A percentile compares a stretch with the other conserved stretches of the same genome.
Evolutionary conservation across 176 grass and related monocot genomes (phyloP).

Genomic region (Tillandsia leiboldiana): DNA sequence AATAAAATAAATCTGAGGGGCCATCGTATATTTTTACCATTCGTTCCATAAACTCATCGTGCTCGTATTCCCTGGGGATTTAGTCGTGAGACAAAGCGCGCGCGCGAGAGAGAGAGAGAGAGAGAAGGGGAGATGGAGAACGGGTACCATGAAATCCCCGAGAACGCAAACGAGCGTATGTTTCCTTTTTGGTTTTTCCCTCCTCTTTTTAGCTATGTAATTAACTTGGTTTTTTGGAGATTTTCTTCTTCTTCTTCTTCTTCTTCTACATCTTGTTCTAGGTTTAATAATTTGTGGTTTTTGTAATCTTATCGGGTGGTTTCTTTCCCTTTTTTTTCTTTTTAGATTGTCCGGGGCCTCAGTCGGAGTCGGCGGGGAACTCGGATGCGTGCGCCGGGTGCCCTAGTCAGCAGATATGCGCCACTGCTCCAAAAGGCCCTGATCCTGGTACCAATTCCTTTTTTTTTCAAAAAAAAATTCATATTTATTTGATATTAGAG

Average conservation of each 20-base stretch:
- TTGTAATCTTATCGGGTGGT: background rate
- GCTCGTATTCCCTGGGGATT: no score
- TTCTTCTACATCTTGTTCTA: background rate
- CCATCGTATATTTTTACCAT: no score
- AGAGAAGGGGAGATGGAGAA: constrained; percentile 24
- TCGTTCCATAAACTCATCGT: no score
- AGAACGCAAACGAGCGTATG: constrained; percentile 75
- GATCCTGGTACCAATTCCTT: constrained; percentile 54
- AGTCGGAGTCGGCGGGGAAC: constrained; percentile 83
- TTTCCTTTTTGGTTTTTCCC: background rate
- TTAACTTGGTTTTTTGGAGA: background rate
- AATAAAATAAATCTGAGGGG: no score
- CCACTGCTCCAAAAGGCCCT: constrained; percentile 76
- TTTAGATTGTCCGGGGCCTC: constrained; percentile 76
- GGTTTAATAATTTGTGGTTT: background rate
- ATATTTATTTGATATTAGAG: background rate
- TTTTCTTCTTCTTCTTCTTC: background rate
- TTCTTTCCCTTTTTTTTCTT: background rate
- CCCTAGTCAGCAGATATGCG: constrained; percentile 88
- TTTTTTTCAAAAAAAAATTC: background rate
- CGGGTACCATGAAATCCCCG: constrained; percentile 34
- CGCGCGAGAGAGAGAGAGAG: background rate
- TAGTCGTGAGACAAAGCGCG: no score
- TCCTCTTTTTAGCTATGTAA: no score
- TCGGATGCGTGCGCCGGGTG: constrained; percentile 69